phyloP scores from a whole-genome alignment of 2,329 filamentous ascomycete species.

The Phialophora tarda region DNA sequence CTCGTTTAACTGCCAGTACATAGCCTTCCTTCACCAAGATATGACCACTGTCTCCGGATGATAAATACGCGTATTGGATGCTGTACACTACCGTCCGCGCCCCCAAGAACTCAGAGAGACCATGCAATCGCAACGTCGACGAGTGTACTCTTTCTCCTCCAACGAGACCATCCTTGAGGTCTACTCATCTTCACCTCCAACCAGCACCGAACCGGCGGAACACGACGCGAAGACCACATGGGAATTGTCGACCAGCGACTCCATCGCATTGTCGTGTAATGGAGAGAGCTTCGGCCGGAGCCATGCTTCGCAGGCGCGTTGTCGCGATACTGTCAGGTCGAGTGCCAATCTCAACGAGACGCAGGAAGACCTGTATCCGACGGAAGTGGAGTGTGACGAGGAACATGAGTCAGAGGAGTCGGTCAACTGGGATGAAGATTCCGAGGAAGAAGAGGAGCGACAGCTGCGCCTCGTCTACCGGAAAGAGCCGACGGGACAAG shows the following conservation, averaged over 20 bases:
- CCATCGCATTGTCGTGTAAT: neutral
- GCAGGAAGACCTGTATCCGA: neutral
- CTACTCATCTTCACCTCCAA: conserved; percentile 8
- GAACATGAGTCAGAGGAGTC: conserved; percentile 6
- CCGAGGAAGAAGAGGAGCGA: conserved; percentile 6
- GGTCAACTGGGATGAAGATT: conserved; percentile 15
- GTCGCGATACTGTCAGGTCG: neutral
- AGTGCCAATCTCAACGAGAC: neutral
- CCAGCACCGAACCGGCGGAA: neutral
- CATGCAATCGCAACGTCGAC: conserved; percentile 7
- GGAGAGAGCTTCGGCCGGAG: neutral
- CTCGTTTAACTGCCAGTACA: neutral
- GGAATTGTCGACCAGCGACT: neutral
- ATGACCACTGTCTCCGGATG: neutral
- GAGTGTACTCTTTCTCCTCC: conserved; percentile 9
- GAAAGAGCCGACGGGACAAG: neutral
- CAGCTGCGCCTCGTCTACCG: neutral
- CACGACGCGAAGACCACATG: neutral
- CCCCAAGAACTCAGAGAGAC: neutral
- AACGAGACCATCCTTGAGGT: conserved; percentile 20
- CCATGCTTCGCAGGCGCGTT: neutral
- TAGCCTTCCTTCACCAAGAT: neutral
- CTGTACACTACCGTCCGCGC: neutral
- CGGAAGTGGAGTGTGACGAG: neutral
- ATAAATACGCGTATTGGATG: too few relatives aligned